A percentile compares a stretch with the other conserved stretches of the same genome.
These are phyloP conservation scores for Trypanosomatidae sp. DNA, from an alignment of 208 protist species.

Conservation along the genomic window DNA sequence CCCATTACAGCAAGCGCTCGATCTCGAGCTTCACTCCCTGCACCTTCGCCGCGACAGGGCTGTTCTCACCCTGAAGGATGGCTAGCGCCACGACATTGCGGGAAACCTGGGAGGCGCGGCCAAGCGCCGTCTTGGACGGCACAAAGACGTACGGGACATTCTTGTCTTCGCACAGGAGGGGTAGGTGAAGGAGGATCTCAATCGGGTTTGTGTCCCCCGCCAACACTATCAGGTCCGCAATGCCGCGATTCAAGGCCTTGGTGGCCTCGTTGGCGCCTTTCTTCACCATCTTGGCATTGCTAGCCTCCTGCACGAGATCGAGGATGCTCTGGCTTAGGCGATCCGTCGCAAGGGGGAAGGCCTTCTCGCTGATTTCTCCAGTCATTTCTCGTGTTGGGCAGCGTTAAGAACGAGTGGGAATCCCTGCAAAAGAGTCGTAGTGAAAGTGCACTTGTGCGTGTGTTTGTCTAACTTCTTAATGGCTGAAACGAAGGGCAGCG, in stretches of 20 bases:
- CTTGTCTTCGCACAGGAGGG: constrained; percentile 99
- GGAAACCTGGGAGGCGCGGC: constrained; percentile 98
- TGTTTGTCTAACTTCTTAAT: not conserved
- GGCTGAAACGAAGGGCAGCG: not conserved
- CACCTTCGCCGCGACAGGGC: constrained; percentile 96
- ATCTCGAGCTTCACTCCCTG: constrained; percentile 97
- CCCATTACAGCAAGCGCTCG: constrained; percentile 92
- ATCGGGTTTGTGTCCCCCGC: constrained; percentile 99
- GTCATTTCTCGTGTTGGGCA: constrained; percentile 62
- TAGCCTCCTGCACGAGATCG: constrained; percentile 98
- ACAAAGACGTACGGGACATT: constrained; percentile 99
- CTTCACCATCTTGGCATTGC: constrained; percentile 98
- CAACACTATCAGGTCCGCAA: constrained; percentile 99
- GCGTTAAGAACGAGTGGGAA: not conserved
- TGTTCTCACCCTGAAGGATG: constrained; percentile 96
- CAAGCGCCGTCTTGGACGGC: constrained; percentile 97
- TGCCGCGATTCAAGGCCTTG: constrained; percentile 99
- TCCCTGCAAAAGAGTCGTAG: not conserved
- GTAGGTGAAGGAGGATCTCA: constrained; percentile 99
- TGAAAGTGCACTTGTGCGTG: not conserved
- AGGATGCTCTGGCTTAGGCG: constrained; percentile 96
- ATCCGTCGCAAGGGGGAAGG: constrained; percentile 97
- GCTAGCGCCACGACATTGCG: constrained; percentile 97
- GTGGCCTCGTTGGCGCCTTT: constrained; percentile 99
- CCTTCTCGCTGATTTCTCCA: constrained; percentile 97